These are phyloP conservation scores for Phytophthora citrophthora DNA, from an alignment of 352 stramenopile species.

Conservation along the genomic window DNA sequence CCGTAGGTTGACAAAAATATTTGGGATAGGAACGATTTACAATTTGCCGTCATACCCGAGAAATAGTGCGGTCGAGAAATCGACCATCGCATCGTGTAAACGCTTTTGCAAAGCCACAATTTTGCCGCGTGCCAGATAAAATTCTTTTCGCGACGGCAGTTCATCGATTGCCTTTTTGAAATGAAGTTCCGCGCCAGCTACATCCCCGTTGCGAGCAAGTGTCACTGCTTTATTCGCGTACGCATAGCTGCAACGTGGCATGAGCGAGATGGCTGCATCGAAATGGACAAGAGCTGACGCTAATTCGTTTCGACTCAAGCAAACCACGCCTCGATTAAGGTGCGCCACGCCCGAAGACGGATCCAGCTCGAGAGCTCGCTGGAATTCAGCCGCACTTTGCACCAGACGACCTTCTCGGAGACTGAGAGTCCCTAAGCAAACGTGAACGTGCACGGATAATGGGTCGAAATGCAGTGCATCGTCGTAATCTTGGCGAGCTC, in stretches of 20 bases:
- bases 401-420: constrained; percentile 47
- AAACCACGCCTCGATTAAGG: constrained; percentile 64
- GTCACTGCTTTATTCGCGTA: constrained; percentile 75
- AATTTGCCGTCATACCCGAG: constrained; percentile 78
- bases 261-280: constrained; percentile 51
- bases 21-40: constrained; percentile 34
- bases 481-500: constrained; percentile 60
- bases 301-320: constrained; percentile 43
- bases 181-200: constrained; percentile 46
- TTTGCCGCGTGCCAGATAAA: constrained; percentile 70
- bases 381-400: constrained; percentile 44
- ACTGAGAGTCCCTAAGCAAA: constrained; percentile 70
- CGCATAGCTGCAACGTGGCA: constrained; percentile 68
- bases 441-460: constrained; percentile 54
- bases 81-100: constrained; percentile 80
- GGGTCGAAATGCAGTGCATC: constrained; percentile 76
- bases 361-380: constrained; percentile 55
- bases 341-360: constrained; percentile 58
- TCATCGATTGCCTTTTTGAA: constrained; percentile 77
- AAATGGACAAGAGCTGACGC: constrained; percentile 50
- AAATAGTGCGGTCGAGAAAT: constrained; percentile 77
- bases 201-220: constrained; percentile 45
- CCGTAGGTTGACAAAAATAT: constrained; percentile 1
- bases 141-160: constrained; percentile 70
- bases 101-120: constrained; percentile 78